These are phyloP conservation scores for Clitoria ternatea DNA, from an alignment of 306 rosid species.

Conservation along the genomic window DNA sequence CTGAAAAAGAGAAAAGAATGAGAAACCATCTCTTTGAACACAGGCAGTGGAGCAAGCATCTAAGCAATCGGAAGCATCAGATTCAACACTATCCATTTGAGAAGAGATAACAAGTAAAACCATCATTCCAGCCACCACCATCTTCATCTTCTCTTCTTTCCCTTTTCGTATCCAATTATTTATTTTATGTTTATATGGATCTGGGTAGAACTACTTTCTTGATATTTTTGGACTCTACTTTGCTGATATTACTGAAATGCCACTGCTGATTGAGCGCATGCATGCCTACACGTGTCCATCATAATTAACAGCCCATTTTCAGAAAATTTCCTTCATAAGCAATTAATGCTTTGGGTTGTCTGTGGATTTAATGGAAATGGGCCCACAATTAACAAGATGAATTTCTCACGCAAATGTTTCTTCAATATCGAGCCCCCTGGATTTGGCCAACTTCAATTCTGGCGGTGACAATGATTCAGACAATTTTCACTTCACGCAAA, in stretches of 20 bases:
- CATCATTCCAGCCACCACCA: conserved; percentile 19
- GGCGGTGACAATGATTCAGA: too few species aligned
- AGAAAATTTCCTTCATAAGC: neutral
- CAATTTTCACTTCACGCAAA: too few species aligned
- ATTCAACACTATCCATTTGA: conserved; percentile 19
- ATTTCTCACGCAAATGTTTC: neutral
- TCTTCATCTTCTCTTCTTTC: conserved; percentile 25
- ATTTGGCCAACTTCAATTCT: too few species aligned
- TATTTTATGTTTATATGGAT: neutral
- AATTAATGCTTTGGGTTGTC: neutral
- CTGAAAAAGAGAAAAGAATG: neutral
- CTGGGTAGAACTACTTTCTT: neutral
- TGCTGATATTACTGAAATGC: neutral
- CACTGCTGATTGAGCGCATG: neutral
- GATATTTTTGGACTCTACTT: neutral
- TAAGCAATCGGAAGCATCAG: conserved; percentile 30
- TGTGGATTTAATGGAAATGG: neutral
- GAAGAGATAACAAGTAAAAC: conserved; percentile 32
- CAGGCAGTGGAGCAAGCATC: conserved; percentile 58
- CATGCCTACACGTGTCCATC: neutral
- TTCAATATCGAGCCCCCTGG: too few species aligned
- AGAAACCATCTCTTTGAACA: conserved; percentile 39
- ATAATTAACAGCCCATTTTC: neutral
- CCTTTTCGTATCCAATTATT: neutral
- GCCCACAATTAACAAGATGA: neutral